Base-by-base conservation (phyloP, 345 rosid species). In the Melastoma malabathricum region DNA sequence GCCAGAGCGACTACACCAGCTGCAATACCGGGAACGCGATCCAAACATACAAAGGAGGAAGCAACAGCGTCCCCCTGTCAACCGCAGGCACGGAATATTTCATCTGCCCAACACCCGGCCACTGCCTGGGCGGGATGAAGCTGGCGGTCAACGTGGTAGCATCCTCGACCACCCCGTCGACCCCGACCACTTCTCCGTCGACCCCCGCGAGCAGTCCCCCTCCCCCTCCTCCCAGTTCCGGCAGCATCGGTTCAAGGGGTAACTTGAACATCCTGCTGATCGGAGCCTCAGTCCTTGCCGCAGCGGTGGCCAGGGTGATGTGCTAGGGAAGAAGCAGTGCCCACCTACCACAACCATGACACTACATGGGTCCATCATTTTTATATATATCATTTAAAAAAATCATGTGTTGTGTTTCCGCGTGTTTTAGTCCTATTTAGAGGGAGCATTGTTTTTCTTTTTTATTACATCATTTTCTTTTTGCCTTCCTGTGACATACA, bases 271-370 rank as follows among this genome's bases (percentile, higher is more conserved):
- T 16, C 15, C 19, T 52, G 7, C 43, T 52, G 38, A 15, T 63
- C 13, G 77, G 64, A 6, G 31, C 55, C 15, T 59, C 61, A 15
- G 48, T 61, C 7, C 57, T 50, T 13, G 52, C 62, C 8, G 76
- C 71, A 22, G 39, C 65, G 3, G 7, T 53, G 12, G 18, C 59
- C 44, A 65, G 54, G 15, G 18, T 48, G 22, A 46, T 56, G 69
- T 59, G 67, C 72, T 71, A 77, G 83, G 72, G 65, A 23, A 69
- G 88, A 77, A 81, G 75, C 81, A 71, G 83, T 77, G 87, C 87
- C 56, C n/a, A 4, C 53, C 48, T 13, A n/a, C 50, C 9, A 29
- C 9, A 29, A n/a, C n/a, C n/a, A n/a, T n/a, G n/a, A n/a, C n/a
- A n/a, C n/a, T n/a, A n/a, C n/a, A n/a, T n/a, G n/a, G n/a, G n/a